phyloP scores from a whole-genome alignment of 495 filamentous ascomycete genomes.

The Xylaria longipes region DNA sequence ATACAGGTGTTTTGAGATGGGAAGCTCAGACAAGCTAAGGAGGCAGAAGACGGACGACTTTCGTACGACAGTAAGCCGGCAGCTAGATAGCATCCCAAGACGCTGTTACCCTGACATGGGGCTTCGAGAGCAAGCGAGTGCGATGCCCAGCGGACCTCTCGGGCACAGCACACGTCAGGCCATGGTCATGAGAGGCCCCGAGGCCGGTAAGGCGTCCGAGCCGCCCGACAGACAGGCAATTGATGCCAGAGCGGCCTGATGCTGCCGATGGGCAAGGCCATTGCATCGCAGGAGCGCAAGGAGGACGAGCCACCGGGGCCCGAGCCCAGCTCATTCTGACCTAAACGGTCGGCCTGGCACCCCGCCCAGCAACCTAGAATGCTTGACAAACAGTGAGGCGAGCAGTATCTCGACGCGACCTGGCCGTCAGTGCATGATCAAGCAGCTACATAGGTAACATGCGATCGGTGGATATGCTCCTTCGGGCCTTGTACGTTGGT shows the following conservation, averaged over 20 bases:
- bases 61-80: constrained; percentile 15
- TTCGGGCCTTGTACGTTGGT: not conserved
- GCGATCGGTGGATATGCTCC: constrained; percentile 13
- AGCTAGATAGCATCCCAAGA: constrained; percentile 1
- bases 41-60: not conserved
- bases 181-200: constrained; percentile 6
- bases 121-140: not conserved
- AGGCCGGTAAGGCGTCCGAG: constrained; percentile 18
- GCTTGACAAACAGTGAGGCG: constrained; percentile 5
- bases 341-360: not conserved
- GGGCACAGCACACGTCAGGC: constrained; percentile 11
- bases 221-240: not conserved
- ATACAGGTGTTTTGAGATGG: constrained; percentile 6
- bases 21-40: not conserved
- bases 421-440: constrained; percentile 9
- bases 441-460: not conserved
- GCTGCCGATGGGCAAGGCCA: not conserved
- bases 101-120: constrained; percentile 18
- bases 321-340: not conserved
- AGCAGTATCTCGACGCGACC: not conserved
- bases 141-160: not conserved
- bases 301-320: not conserved
- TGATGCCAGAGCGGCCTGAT: constrained; percentile 12
- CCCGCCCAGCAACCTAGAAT: not conserved
- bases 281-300: constrained; percentile 3